Conservation (phyloP, 148 eudicot species). For the Rheum nobile region DNA sequence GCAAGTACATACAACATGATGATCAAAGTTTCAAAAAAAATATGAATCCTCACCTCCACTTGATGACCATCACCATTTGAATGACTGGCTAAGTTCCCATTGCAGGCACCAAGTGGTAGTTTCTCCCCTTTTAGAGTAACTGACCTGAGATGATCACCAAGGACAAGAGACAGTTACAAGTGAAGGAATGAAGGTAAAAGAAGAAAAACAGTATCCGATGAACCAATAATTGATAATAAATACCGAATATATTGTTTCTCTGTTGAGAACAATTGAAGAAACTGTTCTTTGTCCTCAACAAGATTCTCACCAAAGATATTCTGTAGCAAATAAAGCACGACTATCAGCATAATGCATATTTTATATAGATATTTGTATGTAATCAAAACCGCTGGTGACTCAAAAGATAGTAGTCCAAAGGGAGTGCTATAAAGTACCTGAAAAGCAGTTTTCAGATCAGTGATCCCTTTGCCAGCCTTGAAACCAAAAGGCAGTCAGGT, state of each 20-base stretch:
- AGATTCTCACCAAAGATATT: constrained; percentile 81
- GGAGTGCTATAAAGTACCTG: constrained; percentile 35
- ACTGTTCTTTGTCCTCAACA: constrained; percentile 70
- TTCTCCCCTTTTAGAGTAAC: constrained; percentile 41
- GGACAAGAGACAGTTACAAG: not conserved
- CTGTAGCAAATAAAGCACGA: constrained; percentile 26
- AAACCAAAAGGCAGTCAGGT: constrained; percentile 4
- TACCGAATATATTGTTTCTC: constrained; percentile 60
- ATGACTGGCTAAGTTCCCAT: constrained; percentile 17
- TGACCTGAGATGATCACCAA: constrained; percentile 30
- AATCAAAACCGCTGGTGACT: not conserved
- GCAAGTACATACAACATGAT: not conserved
- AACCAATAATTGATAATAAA: constrained; percentile 6
- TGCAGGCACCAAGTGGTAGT: constrained; percentile 22
- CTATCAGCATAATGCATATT: not conserved
- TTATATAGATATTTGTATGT: not conserved
- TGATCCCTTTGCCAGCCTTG: constrained; percentile 88
- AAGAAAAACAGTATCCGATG: not conserved
- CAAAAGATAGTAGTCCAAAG: not conserved
- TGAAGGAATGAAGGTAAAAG: not conserved
- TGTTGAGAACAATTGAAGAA: constrained; percentile 51
- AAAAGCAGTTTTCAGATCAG: constrained; percentile 73
- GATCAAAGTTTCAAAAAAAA: not conserved
- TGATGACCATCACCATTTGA: constrained; percentile 19
- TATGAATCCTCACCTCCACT: constrained; percentile 32